Evolutionary conservation across 139 green algal species (phyloP).

Genomic region (Yamagishiella unicocca): DNA sequence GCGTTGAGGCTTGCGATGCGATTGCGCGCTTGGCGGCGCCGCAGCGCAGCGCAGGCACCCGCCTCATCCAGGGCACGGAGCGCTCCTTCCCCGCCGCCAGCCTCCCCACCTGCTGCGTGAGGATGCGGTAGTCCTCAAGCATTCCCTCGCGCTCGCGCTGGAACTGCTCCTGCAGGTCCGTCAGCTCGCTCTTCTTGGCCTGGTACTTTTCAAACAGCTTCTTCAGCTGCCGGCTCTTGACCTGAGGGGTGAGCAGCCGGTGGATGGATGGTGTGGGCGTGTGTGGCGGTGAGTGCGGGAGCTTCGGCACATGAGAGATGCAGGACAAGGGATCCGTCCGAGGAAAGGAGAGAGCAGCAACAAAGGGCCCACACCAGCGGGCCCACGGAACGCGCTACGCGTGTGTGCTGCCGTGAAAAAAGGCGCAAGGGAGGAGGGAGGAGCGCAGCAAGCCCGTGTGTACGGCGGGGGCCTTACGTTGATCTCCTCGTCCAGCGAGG

Average conservation of each 20-base stretch:
- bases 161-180: constrained; percentile 73
- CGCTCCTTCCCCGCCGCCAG: neutral
- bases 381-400: too few species aligned
- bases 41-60: too few species aligned
- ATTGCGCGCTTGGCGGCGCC: too few species aligned
- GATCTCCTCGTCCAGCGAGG: constrained; percentile 64
- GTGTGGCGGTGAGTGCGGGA: too few species aligned
- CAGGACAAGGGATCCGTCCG: too few species aligned
- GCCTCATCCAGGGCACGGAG: too few species aligned
- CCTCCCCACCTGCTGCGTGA: constrained; percentile 62
- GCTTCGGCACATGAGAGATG: too few species aligned
- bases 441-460: neutral
- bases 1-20: too few species aligned
- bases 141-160: constrained; percentile 76
- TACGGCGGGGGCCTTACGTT: too few species aligned
- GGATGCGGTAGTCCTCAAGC: constrained; percentile 76
- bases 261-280: neutral
- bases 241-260: constrained; percentile 12
- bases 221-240: constrained; percentile 77
- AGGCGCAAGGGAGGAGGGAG: neutral
- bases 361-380: too few species aligned
- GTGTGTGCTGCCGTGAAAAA: neutral
- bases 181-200: constrained; percentile 69
- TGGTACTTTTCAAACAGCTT: constrained; percentile 79
- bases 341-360: too few species aligned